These are phyloP conservation scores for Phytophthora agathidicida DNA, from an alignment of 352 stramenopile genomes.

Conservation along the genomic window DNA sequence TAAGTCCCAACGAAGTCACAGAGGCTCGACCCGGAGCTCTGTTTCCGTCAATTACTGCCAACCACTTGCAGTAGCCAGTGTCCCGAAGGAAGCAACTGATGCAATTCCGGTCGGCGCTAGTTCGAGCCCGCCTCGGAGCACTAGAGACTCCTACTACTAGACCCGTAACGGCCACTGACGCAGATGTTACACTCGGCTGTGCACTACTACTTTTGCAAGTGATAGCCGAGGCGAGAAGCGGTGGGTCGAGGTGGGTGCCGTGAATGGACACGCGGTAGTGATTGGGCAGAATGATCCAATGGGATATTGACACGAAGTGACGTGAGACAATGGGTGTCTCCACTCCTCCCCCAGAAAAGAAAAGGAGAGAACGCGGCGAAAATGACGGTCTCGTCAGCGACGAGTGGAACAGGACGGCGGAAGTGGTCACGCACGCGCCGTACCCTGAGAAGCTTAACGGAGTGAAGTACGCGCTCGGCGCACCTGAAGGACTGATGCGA, in stretches of 20 bases:
- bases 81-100: no score
- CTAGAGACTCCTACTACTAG: conserved; percentile 8
- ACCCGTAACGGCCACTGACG: conserved; percentile 4
- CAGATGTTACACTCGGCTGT: conserved; percentile 4
- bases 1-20: conserved; percentile 3
- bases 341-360: not conserved
- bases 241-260: not conserved
- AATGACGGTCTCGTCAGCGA: not conserved
- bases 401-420: not conserved
- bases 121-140: conserved; percentile 6
- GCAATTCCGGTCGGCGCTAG: no score
- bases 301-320: conserved; percentile 2
- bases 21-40: no score
- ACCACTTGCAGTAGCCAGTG: no score
- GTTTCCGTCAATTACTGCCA: no score
- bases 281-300: not conserved
- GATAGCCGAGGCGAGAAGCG: conserved; percentile 2
- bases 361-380: not conserved
- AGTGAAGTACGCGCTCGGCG: not conserved
- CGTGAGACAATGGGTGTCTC: not conserved
- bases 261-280: not conserved
- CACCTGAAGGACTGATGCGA: not conserved
- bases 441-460: conserved; percentile 1
- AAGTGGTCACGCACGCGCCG: conserved; percentile 1
- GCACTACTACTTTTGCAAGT: conserved; percentile 10